Base-by-base conservation (phyloP, 352 stramenopile species). In the Bremia lactucae region DNA sequence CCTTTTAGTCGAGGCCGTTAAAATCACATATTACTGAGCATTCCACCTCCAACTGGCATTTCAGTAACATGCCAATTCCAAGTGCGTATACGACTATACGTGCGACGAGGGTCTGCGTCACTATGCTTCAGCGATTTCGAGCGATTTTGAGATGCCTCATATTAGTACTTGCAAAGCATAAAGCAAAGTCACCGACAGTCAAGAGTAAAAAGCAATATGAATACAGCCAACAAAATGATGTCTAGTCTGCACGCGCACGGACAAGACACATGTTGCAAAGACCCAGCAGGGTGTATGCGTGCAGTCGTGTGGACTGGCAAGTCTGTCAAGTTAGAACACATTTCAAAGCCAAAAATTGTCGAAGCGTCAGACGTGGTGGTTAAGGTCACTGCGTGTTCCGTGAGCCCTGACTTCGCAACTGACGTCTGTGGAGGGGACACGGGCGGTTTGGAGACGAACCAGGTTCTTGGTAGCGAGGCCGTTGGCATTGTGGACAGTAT, bases 401-500 rank as follows among this genome's bases (percentile, higher is more conserved):
- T 83, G 28, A 73, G 60, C 31, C 64, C 71, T 3, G 72, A 74
- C 28, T 82, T 81, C 29, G 52, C 60, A 0, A 67, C 60, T 3
- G 62, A 83, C n/a, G 37, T 65, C 20, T 65, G 53, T 25, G 46
- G 36, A 2, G 65, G 72, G 11, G 46, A 67, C 21, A 46, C 56
- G 14, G 54, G 46, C 8, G 41, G 29, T 23, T 60, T 87, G 55
- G 62, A 76, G 19, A 75, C 71, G 45, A 62, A 73, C 18, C 69
- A 85, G 28, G 62, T 87, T 19, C 41, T 87, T 13, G 77, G 77
- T 28, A 81, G 69, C 29, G 77, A 90, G 49, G 72, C 68, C n/a
- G 59, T 85, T 1, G 77, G 77, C 1, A 24, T 83, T 14, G 58
- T 90, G 9, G 58, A 79, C 6, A 55, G 62, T 15, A 62, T 75